These are phyloP conservation scores for Babesia bovis DNA, from an alignment of 169 alveolate species.

Conservation along the genomic window DNA sequence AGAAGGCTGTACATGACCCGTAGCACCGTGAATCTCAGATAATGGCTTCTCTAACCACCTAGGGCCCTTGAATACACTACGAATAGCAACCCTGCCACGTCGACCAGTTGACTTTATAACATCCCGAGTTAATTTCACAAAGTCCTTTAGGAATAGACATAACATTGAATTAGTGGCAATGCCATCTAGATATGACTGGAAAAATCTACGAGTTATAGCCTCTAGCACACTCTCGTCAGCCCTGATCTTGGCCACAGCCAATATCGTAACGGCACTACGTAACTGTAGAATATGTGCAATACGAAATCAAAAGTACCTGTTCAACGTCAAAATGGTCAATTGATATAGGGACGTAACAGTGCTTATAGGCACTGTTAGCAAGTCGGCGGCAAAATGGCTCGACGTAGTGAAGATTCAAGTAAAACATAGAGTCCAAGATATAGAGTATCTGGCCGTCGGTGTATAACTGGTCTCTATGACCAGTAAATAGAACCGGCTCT, in stretches of 20 bases:
- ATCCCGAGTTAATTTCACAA: constrained; percentile 55
- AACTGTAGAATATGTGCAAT: constrained; percentile 1
- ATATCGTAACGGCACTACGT: constrained; percentile 32
- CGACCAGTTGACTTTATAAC: constrained; percentile 17
- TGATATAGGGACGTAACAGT: constrained; percentile 24
- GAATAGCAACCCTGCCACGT: constrained; percentile 22
- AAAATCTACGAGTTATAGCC: constrained; percentile 29
- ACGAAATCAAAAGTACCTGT: constrained; percentile 25
- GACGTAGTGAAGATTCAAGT: constrained; percentile 43
- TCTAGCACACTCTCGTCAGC: constrained; percentile 45
- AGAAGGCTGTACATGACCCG: constrained; percentile 29
- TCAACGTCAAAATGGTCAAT: constrained; percentile 56
- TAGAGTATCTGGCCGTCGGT: constrained; percentile 60
- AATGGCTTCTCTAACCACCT: constrained; percentile 50
- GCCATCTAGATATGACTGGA: constrained; percentile 45
- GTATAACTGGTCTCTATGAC: constrained; percentile 36
- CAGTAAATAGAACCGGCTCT: constrained; percentile 27
- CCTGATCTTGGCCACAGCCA: constrained; percentile 38
- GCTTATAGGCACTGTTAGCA: constrained; percentile 37
- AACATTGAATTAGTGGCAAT: constrained; percentile 23
- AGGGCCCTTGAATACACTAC: constrained; percentile 36
- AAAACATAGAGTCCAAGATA: constrained; percentile 59
- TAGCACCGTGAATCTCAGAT: background rate
- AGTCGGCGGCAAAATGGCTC: constrained; percentile 43
- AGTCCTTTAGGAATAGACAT: constrained; percentile 58